Evolutionary conservation across 2,329 filamentous ascomycete genomes (phyloP), one percentile per base, ranked within the genome.

Genomic region (Scolecobasidium constrictum): DNA sequence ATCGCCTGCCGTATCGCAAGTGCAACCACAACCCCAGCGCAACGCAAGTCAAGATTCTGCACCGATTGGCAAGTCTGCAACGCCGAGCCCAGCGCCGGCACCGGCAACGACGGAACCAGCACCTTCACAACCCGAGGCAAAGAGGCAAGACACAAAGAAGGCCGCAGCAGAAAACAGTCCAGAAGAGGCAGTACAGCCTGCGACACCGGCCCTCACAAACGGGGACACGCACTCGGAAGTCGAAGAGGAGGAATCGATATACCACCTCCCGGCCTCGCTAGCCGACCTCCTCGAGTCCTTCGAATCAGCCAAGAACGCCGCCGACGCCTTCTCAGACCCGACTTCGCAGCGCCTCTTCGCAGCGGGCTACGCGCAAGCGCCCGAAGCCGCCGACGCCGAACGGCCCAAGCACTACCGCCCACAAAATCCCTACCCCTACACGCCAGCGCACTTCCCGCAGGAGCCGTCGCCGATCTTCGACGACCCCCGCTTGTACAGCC

Each of bases 391-490:
- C 22, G 92, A 98, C 62, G 76, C 84, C 16, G 86, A 94, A 55
- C 78, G 84, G 47, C 85, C 87, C 17, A 77, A 82, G 47, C 81
- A 82, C 52, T 95, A 95, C 67, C 81, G 81, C 50, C 88, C 92
- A 3, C 82, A 88, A 50, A 78, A 81, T 49, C 83, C 82, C 19
- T 85, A 86, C 62, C 79, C 63, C 1, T 69, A 82, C 53, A 83
- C 83, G 4, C 81, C 81, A 3, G 71, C 84, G 5, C 85, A 92
- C 52, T 98, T 94, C 61, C 92, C 92, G 5, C 86, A 93, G 57
- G 87, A 95, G 57, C 83, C 88, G n/a, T 71, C 95, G 34, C 69
- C 83, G 2, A 86, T 96, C 50, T 90, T 96, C 53, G 87, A 95
- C 53, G 87, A 98, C 61, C 84, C 86, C 23, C 73, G 84, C 37